Evolutionary conservation across 176 grass and related monocot species (phyloP), one percentile per base, ranked within the genome.

Genomic region (Oryza brachyantha): DNA sequence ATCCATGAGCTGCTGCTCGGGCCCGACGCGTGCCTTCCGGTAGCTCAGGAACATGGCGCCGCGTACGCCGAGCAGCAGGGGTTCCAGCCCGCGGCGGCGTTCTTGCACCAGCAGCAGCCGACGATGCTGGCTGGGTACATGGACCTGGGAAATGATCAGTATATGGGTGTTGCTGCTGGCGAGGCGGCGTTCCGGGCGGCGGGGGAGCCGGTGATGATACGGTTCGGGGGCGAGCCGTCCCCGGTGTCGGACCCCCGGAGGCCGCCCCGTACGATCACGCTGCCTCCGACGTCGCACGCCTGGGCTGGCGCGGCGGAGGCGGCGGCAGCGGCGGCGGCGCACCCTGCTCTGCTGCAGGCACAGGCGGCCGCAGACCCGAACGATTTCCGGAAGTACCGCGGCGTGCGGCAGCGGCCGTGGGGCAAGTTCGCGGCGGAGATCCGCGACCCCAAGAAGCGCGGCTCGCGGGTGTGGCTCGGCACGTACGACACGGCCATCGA

Each of bases 371-470:
- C 4, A 37, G 86, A 68, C 64, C 48, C 16, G 4, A 77, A 61
- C 41, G 88, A 88, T 27, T 87, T 79, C 79, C 83, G 83, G 7
- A 87, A 87, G 84, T 98, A 93, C 81, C 95, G 95, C 11, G 95
- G 95, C 25, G 95, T 98, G 64, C 77, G 92, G 45, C 89, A 84
- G 70, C 81, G 95, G 65, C 92, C 89, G 60, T 98, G 95, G 95
- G 95, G 95, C 6, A 98, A 93, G 85, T 98, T 81, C 42, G 92
- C 92, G 10, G 95, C 95, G 65, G 95, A 98, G 81, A 98, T 98
- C 89, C 90, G 95, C 0, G 95, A 98, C 78, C 86, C 92, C 0
- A 93, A 91, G 38, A 87, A 70, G 82, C 89, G 80, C 28, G 92
- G 95, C 14, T 90, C 87, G 32, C 84, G 95, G 24, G 82, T 94